Conservation (phyloP, 345 rosid genomes). For the Raphanus raphanistrum region DNA sequence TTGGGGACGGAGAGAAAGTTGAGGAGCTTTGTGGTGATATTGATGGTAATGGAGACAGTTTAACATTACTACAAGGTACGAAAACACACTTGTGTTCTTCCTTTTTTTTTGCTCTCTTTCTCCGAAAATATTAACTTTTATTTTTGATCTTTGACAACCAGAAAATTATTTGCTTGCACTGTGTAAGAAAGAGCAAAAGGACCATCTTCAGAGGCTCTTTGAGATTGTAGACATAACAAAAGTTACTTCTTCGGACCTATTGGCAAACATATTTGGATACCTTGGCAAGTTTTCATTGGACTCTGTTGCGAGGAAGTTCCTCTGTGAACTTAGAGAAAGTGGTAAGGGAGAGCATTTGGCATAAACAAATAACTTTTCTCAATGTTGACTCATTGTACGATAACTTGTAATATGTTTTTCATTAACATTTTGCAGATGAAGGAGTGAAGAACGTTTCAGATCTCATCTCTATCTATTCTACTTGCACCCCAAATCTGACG, state of each 20-base stretch:
- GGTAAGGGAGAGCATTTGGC: constrained; percentile 45
- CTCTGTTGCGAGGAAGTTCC: constrained; percentile 54
- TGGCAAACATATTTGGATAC: constrained; percentile 52
- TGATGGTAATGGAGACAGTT: constrained; percentile 32
- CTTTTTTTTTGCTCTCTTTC: not conserved
- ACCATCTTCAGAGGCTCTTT: constrained; percentile 56
- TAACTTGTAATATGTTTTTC: not conserved
- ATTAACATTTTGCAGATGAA: constrained; percentile 46
- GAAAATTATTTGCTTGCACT: constrained; percentile 77
- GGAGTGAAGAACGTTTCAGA: constrained; percentile 49
- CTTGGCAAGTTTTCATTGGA: constrained; percentile 65
- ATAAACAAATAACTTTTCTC: not conserved
- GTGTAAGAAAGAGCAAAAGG: constrained; percentile 55
- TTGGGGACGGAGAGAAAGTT: constrained; percentile 54
- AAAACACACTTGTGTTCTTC: not conserved
- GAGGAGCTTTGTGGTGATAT: constrained; percentile 50
- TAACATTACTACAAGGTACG: constrained; percentile 52
- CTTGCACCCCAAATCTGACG: constrained; percentile 57
- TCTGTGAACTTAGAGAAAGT: constrained; percentile 44
- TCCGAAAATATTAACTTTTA: not conserved
- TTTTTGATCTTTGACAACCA: constrained; percentile 31
- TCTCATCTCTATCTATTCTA: constrained; percentile 57
- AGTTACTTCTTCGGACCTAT: constrained; percentile 45
- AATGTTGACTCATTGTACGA: no score
- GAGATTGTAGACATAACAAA: constrained; percentile 58